Conservation (phyloP, 345 rosid genomes). For the Eucalyptus regnans region DNA sequence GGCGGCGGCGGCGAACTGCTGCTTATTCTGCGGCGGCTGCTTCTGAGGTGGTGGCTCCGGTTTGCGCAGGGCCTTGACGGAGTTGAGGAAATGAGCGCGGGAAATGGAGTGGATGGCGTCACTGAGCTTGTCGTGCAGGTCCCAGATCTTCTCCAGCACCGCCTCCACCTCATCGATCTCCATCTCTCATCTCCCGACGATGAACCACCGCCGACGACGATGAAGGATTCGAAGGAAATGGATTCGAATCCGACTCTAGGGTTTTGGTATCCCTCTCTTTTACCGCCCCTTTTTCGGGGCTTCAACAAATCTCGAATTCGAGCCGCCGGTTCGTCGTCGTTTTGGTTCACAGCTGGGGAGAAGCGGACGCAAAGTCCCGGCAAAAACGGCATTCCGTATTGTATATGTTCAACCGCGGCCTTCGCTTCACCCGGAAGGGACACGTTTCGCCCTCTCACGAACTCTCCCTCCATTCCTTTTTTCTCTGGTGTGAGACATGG, state of each 20-base stretch:
- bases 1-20: neutral
- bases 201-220: neutral
- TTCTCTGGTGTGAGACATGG: neutral
- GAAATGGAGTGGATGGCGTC: slow-evolving; percentile 90
- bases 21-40: neutral
- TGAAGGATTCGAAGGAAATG: neutral
- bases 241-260: neutral
- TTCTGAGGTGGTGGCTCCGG: neutral
- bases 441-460: neutral
- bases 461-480: neutral
- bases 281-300: neutral
- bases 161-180: slow-evolving; percentile 86
- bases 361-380: neutral
- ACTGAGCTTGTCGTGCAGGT: slow-evolving; percentile 91
- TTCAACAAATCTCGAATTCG: neutral
- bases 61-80: slow-evolving; percentile 30
- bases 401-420: too few species aligned
- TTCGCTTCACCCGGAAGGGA: neutral
- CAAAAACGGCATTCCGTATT: neutral
- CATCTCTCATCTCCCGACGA: slow-evolving; percentile 60
- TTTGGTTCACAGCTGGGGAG: neutral
- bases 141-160: slow-evolving; percentile 89
- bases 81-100: slow-evolving; percentile 64
- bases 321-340: neutral
- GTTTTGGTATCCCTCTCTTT: neutral